Evolutionary conservation across 2,329 filamentous ascomycete genomes (phyloP), one percentile per base, ranked within the genome.

Genomic region (Epichloe gansuensis): DNA sequence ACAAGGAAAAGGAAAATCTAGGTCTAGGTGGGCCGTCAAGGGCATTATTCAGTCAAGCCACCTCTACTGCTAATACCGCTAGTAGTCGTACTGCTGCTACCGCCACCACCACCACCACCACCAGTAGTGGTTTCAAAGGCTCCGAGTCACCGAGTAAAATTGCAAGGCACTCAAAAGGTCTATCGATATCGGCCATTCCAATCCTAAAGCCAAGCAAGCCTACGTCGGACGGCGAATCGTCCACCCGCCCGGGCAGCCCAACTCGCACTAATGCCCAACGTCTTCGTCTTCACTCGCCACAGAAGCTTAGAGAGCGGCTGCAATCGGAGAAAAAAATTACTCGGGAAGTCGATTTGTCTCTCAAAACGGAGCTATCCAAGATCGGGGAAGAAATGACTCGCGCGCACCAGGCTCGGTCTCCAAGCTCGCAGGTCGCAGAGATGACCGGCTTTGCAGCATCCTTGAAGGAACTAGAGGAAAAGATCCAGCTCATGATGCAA

Each of bases 221-320:
- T 21, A 53, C 54, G 15, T 60, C 60, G 5, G 60, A 56, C 1
- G 50, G 54, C 2, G 63, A 68, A 23, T 59, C 61, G 1, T 53
- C 58, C 1, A 54, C 55, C 4, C 59, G 59, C 8, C 54, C 56
- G 23, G 54, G 52, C 35, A 66, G 63, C 41, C 63, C 65, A 7
- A 42, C 69, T 61, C 53, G 68, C 57, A 56, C 56, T 47, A 52
- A 62, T 55, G 66, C 64, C 11, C 69, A 68, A 49, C 84, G 81
- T 58, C 72, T 88, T 36, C 81, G 85, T 11, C 74, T 87, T 11
- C 83, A 87, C 55, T 84, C 80, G 13, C 76, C 83, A 0, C 84
- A 85, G 59, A 90, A 86, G 64, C 72, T 91, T 21, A 85, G 90
- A 17, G 90, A 96, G 69, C 84, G 91, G 36, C 75, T 96, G 0